Conservation (phyloP, 371 early-diverging fungal genomes). For the Amoeboradix gromovi region DNA sequence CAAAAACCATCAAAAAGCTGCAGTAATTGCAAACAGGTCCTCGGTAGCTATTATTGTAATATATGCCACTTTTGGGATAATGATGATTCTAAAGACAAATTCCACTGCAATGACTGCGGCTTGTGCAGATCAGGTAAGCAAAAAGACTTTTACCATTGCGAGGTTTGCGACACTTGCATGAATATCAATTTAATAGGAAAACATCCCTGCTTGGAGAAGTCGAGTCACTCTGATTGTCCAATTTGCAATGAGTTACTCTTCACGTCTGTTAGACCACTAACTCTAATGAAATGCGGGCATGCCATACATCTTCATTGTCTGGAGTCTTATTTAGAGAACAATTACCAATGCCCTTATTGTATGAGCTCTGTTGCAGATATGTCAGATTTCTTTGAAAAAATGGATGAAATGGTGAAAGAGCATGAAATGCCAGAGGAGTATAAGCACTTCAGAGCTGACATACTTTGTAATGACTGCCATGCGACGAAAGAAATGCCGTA, state of each 20-base stretch:
- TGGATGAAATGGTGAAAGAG: constrained; percentile 44
- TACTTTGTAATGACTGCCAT: constrained; percentile 90
- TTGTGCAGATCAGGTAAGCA: constrained; percentile 66
- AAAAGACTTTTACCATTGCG: constrained; percentile 70
- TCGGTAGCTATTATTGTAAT: constrained; percentile 62
- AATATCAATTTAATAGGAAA: constrained; percentile 29
- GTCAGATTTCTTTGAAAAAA: constrained; percentile 40
- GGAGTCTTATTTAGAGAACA: constrained; percentile 42
- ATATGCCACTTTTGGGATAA: constrained; percentile 82
- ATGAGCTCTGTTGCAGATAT: constrained; percentile 67
- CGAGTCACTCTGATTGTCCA: constrained; percentile 69
- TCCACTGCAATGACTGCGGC: constrained; percentile 71
- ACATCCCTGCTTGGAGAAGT: constrained; percentile 78
- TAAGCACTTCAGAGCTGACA: constrained; percentile 13
- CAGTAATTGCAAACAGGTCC: constrained; percentile 22
- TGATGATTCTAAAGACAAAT: constrained; percentile 41
- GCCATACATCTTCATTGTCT: constrained; percentile 70
- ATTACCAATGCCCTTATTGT: constrained; percentile 89
- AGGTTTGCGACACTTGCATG: constrained; percentile 77
- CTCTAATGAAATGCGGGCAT: constrained; percentile 50
- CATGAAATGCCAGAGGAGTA: constrained; percentile 77
- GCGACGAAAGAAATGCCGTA: constrained; percentile 41
- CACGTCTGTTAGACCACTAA: constrained; percentile 13
- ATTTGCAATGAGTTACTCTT: constrained; percentile 92
- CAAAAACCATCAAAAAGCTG: constrained; percentile 56